Evolutionary conservation across 345 rosid genomes (phyloP), one percentile per base, ranked within the genome.

Genomic region (Pelargonium nanum): DNA sequence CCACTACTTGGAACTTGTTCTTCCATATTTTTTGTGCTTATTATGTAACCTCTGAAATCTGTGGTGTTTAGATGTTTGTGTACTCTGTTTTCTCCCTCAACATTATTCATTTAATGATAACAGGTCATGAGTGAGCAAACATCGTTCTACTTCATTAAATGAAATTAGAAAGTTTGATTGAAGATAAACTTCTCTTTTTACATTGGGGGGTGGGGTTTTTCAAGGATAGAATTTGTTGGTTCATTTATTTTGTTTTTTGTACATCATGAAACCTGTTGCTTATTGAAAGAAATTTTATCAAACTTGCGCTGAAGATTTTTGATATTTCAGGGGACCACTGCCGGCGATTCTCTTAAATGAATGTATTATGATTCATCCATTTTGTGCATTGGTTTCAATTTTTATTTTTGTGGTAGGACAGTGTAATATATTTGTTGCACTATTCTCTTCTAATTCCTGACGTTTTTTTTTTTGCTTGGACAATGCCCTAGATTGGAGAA

Each of bases 401-500:
- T 40, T 40, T 17, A n/a, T 40, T 40, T 40, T 40, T 17, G 16
- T 40, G 15, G 48, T 15, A 40, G 9, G 7, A 28, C 7, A 28
- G 3, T 28, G 48, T 40, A 17, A 40, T 40, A 40, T n/a, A 6
- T 19, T 65, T 20, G 51, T 28, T n/a, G n/a, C 30, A 21, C 24
- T 56, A 13, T 20, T 22, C 6, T 22, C 22, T 53, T 51, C 12
- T 26, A 59, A 23, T 19, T 57, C n/a, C 54, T 64, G 19, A 56
- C 32, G 2, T 48, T 55, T 50, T 63, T 58, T 61, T 69, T 67
- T 19, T 58, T 76, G 56, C 60, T 55, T 70, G 56, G 54, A 32
- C 21, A 59, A 61, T 63, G 32, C 59, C 50, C 69, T 60, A 86
- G 93, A 82, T 92, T 61, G 75, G 82, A 76, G 95, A 81, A 66